These are phyloP conservation scores for Trichosporon inkin DNA, from an alignment of 1,284 basidiomycete species.

Conservation along the genomic window DNA sequence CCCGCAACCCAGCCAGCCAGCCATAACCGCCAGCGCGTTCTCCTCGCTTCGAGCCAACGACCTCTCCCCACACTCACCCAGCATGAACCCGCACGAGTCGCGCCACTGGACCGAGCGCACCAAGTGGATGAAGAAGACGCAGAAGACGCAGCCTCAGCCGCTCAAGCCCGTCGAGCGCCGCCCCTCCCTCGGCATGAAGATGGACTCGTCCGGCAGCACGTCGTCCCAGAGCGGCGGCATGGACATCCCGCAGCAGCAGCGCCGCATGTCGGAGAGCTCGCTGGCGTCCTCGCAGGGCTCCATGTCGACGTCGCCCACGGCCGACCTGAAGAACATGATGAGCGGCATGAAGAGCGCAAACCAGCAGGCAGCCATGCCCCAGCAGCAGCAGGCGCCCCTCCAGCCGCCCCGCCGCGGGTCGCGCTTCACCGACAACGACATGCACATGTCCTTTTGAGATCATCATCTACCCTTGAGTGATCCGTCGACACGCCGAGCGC, in stretches of 20 bases:
- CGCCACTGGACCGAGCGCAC: constrained; percentile 7
- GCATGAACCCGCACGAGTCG: constrained; percentile 6
- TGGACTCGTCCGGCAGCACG: background rate
- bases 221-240: background rate
- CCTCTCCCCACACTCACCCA: background rate
- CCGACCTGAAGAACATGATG: constrained; percentile 6
- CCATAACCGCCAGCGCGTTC: constrained; percentile 1
- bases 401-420: background rate
- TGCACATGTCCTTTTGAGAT: constrained; percentile 7
- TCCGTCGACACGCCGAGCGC: no score
- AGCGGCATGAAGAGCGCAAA: constrained; percentile 6
- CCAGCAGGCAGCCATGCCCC: background rate
- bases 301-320: background rate
- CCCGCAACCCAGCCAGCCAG: background rate
- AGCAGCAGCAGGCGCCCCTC: background rate
- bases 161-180: constrained; percentile 4
- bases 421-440: background rate
- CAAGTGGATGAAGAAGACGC: background rate
- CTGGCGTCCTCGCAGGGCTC: background rate
- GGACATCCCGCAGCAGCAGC: background rate
- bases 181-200: background rate
- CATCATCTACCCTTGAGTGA: no score
- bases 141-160: background rate
- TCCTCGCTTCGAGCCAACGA: background rate
- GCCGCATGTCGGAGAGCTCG: constrained; percentile 1